Conservation (phyloP, 768 basidiomycete species). For the Lyophyllum shimeji region DNA sequence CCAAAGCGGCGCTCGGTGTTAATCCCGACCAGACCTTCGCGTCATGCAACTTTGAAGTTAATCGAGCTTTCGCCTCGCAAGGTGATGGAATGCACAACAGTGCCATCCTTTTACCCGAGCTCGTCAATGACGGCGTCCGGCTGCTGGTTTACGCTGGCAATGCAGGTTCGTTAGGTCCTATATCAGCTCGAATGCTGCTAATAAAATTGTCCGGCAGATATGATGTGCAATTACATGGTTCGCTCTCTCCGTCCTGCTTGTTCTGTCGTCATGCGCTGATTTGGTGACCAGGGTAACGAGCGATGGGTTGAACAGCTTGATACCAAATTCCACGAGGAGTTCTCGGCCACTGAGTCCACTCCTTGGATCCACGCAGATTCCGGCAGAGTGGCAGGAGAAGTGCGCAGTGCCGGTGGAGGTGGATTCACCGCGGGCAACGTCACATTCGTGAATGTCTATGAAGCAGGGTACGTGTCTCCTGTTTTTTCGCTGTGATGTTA, state of each 20-base stretch:
- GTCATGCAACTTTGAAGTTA: constrained; percentile 78
- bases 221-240: constrained; percentile 87
- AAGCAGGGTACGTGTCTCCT: constrained; percentile 66
- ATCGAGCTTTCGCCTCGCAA: constrained; percentile 75
- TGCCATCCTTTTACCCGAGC: constrained; percentile 71
- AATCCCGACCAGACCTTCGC: constrained; percentile 57
- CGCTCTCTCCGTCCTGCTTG: too few species aligned
- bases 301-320: constrained; percentile 70
- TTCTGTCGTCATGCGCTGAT: neutral
- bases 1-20: constrained; percentile 81
- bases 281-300: constrained; percentile 60
- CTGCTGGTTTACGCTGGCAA: constrained; percentile 90
- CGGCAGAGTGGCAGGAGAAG: constrained; percentile 62
- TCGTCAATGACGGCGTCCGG: constrained; percentile 81
- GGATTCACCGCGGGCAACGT: constrained; percentile 76
- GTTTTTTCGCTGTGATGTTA: neutral
- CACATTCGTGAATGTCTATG: constrained; percentile 74
- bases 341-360: constrained; percentile 42
- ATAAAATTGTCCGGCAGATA: constrained; percentile 45
- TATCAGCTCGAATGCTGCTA: constrained; percentile 9
- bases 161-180: constrained; percentile 49
- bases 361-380: constrained; percentile 57
- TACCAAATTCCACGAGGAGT: constrained; percentile 62
- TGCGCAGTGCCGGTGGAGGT: constrained; percentile 66
- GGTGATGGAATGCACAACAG: constrained; percentile 89